A percentile compares a stretch with the other conserved stretches of the same genome.
Conservation (phyloP, 2,329 filamentous ascomycete genomes). For the Fusarium sp. region DNA sequence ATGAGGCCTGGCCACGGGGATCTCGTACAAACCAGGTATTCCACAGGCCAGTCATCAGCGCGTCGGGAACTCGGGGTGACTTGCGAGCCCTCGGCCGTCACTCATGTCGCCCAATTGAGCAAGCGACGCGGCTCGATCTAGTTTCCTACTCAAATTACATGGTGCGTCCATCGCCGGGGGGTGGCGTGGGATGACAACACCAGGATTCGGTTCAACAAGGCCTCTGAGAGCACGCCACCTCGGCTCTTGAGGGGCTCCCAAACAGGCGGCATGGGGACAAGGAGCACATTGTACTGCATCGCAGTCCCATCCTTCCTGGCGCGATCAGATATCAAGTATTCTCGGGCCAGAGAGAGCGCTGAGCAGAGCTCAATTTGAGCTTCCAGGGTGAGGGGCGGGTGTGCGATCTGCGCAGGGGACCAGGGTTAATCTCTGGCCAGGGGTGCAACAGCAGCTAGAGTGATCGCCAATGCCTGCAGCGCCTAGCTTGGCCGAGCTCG, state of each 20-base stretch:
- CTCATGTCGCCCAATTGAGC: conserved; percentile 30
- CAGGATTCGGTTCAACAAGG: conserved; percentile 42
- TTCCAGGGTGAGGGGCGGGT: conserved; percentile 32
- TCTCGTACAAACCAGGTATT: conserved; percentile 38
- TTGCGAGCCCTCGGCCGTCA: conserved; percentile 19
- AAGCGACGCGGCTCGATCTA: conserved; percentile 40
- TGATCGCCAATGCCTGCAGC: conserved; percentile 43
- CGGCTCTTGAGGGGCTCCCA: conserved; percentile 42
- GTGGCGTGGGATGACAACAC: conserved; percentile 36
- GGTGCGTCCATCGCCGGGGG: conserved; percentile 30
- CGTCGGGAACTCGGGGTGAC: conserved; percentile 31
- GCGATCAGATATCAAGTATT: conserved; percentile 1
- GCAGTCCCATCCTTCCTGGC: conserved; percentile 16
- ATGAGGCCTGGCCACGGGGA: conserved; percentile 23
- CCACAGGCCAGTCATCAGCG: conserved; percentile 6
- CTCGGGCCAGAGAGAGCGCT: not conserved
- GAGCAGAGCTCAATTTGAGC: conserved; percentile 9
- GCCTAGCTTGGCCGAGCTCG: conserved; percentile 15
- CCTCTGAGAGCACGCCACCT: conserved; percentile 43
- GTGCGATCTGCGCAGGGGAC: conserved; percentile 46
- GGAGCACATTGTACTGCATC: conserved; percentile 38
- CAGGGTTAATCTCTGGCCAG: conserved; percentile 34
- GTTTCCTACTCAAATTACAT: conserved; percentile 29
- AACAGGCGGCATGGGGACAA: conserved; percentile 26
- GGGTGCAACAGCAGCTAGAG: conserved; percentile 36